Percentiles rank a stretch among this genome's conserved stretches.
Conservation (phyloP, 2,329 filamentous ascomycete genomes). For the Fusarium musae region DNA sequence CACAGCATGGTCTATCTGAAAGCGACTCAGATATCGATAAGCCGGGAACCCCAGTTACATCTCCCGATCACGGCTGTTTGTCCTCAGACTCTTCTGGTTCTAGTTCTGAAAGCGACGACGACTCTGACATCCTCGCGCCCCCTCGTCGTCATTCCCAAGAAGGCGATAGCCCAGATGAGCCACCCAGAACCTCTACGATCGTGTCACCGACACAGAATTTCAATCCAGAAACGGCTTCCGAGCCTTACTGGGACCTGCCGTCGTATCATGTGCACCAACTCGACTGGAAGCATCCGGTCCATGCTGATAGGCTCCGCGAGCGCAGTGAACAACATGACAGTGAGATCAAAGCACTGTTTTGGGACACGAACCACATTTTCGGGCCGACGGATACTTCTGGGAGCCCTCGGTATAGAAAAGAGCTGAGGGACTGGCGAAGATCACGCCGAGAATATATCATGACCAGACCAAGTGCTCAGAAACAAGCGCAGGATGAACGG, state of each 20-base stretch:
- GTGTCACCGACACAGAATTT: too few relatives aligned
- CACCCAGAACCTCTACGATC: background rate
- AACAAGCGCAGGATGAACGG: background rate
- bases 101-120: background rate
- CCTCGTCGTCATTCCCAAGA: background rate
- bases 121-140: background rate
- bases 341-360: conserved; percentile 8
- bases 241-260: background rate
- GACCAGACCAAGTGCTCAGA: background rate
- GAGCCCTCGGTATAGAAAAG: background rate
- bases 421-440: conserved; percentile 1
- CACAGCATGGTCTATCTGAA: background rate
- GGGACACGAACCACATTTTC: conserved; percentile 3
- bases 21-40: background rate
- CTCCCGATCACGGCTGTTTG: background rate
- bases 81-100: background rate
- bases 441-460: background rate
- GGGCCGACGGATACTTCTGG: background rate
- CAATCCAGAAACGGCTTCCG: background rate
- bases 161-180: background rate
- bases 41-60: background rate
- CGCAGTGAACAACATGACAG: background rate
- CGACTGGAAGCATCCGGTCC: background rate
- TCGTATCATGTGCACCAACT: conserved; percentile 11
- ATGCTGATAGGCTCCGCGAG: background rate